Base-by-base conservation (phyloP, 768 basidiomycete genomes). In the Gymnopilus junonius region DNA sequence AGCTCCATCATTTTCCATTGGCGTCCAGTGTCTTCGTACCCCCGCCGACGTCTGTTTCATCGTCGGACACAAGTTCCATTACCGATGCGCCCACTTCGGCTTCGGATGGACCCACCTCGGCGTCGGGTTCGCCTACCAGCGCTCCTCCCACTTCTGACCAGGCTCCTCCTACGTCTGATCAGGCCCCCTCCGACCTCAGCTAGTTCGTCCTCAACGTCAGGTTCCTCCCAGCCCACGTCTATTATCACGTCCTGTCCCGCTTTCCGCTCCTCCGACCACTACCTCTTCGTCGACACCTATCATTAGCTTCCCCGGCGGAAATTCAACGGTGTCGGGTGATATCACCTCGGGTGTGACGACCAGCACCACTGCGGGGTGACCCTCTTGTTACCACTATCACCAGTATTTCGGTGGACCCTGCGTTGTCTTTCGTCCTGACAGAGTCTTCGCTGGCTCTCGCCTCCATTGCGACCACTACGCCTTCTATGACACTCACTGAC, bases 401-500 rank as follows among this genome's bases (percentile, higher is more conserved):
- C n/a, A 73, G 73, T 3, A 67, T 77, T 43, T 70, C 79, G 10
- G 70, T 83, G 58, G 73, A 78, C 39, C 77, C 83, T 0, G 79
- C 74, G 31, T 75, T 83, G 12, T 76, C 80, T 0, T 84, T 83
- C 68, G 71, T 84, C 58, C 73, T 82, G 23, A 80, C 82, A 11
- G 78, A 79, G 68, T 74, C 78, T 1, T 76, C 81, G 0, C 73
- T 85, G 14, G 80, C 75, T 6, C 65, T 82, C 40, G 73, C 77
- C 2, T 73, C 83, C 6, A 56, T 75, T 17, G 46, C 79, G 11
- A 67, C 77, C 0, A 69, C 79, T 2, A 61, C 76, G 1, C 56
- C 66, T 20, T 46, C 54, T 1, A 31, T 55, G 11, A 75, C 80
- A 4, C 64, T 82, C 6, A 81, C 82, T 2, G 72, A 85, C 63